Evolutionary conservation across 768 basidiomycete species (phyloP).

Genomic region (Amanita pseudoporphyria): DNA sequence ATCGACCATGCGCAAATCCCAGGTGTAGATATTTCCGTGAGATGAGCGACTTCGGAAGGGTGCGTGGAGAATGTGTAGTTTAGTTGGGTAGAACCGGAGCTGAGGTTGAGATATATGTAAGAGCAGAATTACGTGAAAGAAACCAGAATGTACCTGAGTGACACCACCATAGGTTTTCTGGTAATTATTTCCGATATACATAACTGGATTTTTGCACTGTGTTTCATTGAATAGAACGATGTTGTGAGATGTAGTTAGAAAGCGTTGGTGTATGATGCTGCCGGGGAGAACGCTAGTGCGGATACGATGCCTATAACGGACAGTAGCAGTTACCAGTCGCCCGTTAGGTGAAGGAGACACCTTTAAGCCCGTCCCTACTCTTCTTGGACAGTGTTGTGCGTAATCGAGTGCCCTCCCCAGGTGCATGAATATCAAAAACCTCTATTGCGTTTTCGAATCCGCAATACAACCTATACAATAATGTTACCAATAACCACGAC

Average conservation of each 20-base stretch:
- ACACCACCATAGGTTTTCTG: slow-evolving; percentile 27
- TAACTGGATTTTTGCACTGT: slow-evolving; percentile 40
- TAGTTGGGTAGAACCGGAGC: slow-evolving; percentile 70
- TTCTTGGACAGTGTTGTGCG: slow-evolving; percentile 66
- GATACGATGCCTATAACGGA: slow-evolving; percentile 68
- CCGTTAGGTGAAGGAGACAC: slow-evolving; percentile 24
- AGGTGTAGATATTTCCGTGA: slow-evolving; percentile 43
- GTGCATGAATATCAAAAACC: slow-evolving; percentile 65
- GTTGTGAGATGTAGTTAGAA: slow-evolving; percentile 50
- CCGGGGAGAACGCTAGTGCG: slow-evolving; percentile 65
- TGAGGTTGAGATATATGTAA: slow-evolving; percentile 16
- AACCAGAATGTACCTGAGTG: slow-evolving; percentile 33
- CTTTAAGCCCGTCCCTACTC: slow-evolving; percentile 82
- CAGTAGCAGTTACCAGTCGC: neutral
- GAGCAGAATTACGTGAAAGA: neutral
- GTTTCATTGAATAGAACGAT: slow-evolving; percentile 61
- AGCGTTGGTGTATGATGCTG: slow-evolving; percentile 38
- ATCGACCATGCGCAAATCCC: slow-evolving; percentile 66
- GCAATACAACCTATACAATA: slow-evolving; percentile 60
- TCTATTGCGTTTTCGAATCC: slow-evolving; percentile 83
- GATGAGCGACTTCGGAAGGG: slow-evolving; percentile 56
- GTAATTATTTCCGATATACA: slow-evolving; percentile 26
- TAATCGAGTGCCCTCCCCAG: slow-evolving; percentile 66
- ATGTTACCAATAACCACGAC: neutral
- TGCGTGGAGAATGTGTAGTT: slow-evolving; percentile 68